A percentile compares a stretch with the other conserved stretches of the same genome.
Evolutionary conservation across 805 yeast genomes (phyloP).

Genomic region (Debaryomyces castellii): DNA sequence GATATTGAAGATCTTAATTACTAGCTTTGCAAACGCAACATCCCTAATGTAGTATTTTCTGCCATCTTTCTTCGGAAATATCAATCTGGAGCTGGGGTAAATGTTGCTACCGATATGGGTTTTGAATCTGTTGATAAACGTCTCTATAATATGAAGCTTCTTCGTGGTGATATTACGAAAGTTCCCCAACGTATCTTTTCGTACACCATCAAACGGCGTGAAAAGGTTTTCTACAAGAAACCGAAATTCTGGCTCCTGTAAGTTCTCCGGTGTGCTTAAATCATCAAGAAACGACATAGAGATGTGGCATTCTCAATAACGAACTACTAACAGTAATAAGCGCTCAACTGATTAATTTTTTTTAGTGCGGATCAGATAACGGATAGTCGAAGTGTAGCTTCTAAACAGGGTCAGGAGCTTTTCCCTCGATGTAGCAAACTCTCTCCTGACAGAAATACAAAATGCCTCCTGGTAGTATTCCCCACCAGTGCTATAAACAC

Average conservation of each 20-base stretch:
- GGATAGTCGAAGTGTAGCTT: no score
- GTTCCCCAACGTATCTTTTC: conserved; percentile 22
- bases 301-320: no score
- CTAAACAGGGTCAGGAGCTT: no score
- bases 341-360: background rate
- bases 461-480: no score
- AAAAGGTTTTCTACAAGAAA: conserved; percentile 43
- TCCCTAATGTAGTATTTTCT: conserved; percentile 67
- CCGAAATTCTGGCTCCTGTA: conserved; percentile 39
- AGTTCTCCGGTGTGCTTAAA: conserved; percentile 30
- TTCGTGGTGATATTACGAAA: conserved; percentile 23
- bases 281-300: conserved; percentile 17
- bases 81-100: conserved; percentile 62
- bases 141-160: conserved; percentile 24
- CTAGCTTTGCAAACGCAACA: conserved; percentile 48
- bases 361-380: background rate
- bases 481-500: background rate
- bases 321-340: background rate
- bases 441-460: no score
- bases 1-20: conserved; percentile 52
- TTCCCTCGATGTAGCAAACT: no score
- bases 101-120: conserved; percentile 49
- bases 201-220: conserved; percentile 36
- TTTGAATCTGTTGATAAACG: conserved; percentile 30
- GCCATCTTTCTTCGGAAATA: conserved; percentile 63